Evolutionary conservation across 1,139 yeast species (phyloP).

Genomic region (Schizosaccharomyces versatilis): DNA sequence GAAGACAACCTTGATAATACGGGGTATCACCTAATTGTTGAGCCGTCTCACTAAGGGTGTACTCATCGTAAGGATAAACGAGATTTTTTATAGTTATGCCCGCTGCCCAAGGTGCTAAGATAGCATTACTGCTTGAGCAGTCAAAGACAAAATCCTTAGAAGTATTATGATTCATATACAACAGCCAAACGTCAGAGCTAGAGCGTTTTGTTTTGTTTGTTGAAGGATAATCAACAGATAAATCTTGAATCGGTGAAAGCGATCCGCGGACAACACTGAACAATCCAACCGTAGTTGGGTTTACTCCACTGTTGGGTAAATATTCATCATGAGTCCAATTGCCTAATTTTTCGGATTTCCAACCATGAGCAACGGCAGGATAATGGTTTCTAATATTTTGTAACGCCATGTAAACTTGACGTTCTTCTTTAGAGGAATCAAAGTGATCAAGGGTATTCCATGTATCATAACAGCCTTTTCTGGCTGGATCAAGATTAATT

Average conservation of each 20-base stretch:
- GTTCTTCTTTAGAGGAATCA: slow-evolving; percentile 6
- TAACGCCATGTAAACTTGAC: slow-evolving; percentile 4
- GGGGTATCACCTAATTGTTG: slow-evolving; percentile 2
- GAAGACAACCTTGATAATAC: slow-evolving; percentile 5
- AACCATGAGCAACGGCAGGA: slow-evolving; percentile 8
- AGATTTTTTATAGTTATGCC: slow-evolving; percentile 5
- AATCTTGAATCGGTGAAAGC: not conserved
- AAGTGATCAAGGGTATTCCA: slow-evolving; percentile 9
- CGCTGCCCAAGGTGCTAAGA: slow-evolving; percentile 5
- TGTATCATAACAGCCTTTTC: slow-evolving; percentile 6
- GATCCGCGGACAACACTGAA: slow-evolving; percentile 6
- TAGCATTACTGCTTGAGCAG: slow-evolving; percentile 4
- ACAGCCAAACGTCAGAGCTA: slow-evolving; percentile 6
- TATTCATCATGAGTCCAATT: slow-evolving; percentile 8
- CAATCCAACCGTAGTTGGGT: slow-evolving; percentile 2
- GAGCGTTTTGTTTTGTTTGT: not conserved
- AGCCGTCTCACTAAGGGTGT: slow-evolving; percentile 3
- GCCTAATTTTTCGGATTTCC: slow-evolving; percentile 5
- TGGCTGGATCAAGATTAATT: slow-evolving; percentile 4
- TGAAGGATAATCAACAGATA: not conserved
- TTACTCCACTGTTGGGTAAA: slow-evolving; percentile 4
- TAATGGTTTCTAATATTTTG: slow-evolving; percentile 6
- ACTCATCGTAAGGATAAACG: slow-evolving; percentile 8
- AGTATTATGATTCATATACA: slow-evolving; percentile 5
- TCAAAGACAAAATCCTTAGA: slow-evolving; percentile 1